Percentiles rank a stretch among this genome's conserved stretches.
These are phyloP conservation scores for Phytophthora idaei DNA, from an alignment of 352 stramenopile genomes.

Conservation along the genomic window DNA sequence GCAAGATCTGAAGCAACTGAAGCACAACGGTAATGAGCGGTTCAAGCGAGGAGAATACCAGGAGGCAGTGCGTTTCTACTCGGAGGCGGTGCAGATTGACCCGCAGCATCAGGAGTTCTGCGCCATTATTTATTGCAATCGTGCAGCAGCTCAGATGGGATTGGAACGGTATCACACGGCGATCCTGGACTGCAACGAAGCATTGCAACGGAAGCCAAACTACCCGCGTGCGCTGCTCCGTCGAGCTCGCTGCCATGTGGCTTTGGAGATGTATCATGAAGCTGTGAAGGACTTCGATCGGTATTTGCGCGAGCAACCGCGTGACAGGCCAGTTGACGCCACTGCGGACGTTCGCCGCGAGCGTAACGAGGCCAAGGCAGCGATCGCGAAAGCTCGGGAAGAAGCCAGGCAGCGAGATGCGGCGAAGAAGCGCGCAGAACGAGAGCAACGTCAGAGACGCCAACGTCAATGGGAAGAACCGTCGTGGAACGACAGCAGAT, in stretches of 20 bases:
- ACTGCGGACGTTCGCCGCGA: slow-evolving; percentile 52
- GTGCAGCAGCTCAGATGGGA: slow-evolving; percentile 80
- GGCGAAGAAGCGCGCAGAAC: slow-evolving; percentile 48
- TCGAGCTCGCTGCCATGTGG: slow-evolving; percentile 71
- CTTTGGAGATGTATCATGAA: slow-evolving; percentile 60
- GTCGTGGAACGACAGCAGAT: slow-evolving; percentile 60
- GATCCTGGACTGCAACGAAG: slow-evolving; percentile 77
- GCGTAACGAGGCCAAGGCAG: slow-evolving; percentile 48
- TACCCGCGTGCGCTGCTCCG: slow-evolving; percentile 69
- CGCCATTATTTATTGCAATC: slow-evolving; percentile 83
- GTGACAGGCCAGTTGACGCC: slow-evolving; percentile 22
- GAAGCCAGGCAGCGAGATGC: slow-evolving; percentile 44
- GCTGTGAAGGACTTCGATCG: slow-evolving; percentile 78
- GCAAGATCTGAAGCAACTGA: slow-evolving; percentile 70
- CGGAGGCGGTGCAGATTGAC: slow-evolving; percentile 69
- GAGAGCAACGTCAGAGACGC: slow-evolving; percentile 49
- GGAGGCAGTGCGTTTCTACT: slow-evolving; percentile 62
- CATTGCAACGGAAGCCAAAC: slow-evolving; percentile 60
- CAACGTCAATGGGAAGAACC: slow-evolving; percentile 38
- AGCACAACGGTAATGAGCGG: slow-evolving; percentile 66
- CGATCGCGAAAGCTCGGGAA: slow-evolving; percentile 52
- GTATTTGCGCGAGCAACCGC: slow-evolving; percentile 60
- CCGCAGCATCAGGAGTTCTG: slow-evolving; percentile 74
- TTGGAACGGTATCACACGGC: slow-evolving; percentile 68
- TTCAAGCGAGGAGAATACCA: slow-evolving; percentile 69